Conservation (phyloP, 257 asterid species). For the Solanum dulcamara region DNA sequence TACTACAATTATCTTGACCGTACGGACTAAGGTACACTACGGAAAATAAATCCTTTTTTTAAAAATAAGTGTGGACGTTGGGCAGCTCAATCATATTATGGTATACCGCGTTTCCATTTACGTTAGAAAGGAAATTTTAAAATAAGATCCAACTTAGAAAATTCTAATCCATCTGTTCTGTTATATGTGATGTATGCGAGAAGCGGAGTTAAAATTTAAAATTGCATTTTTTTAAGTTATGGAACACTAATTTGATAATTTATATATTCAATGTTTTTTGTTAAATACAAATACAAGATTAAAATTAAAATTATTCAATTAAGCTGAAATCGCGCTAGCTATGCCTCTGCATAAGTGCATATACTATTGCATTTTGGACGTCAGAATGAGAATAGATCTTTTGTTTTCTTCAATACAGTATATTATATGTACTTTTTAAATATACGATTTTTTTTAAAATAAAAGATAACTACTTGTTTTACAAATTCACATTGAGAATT, state of each 20-base stretch:
- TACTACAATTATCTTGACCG: neutral
- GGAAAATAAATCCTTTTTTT: neutral
- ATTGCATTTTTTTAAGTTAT: neutral
- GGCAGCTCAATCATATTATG: neutral
- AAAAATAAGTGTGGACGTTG: neutral
- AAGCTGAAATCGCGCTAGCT: neutral
- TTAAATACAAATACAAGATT: too few species aligned
- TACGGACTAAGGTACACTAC: neutral
- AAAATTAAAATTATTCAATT: too few species aligned
- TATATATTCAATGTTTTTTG: neutral
- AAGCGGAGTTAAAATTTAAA: neutral
- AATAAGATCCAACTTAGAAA: neutral
- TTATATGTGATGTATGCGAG: neutral
- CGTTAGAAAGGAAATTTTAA: neutral
- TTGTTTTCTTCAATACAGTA: neutral
- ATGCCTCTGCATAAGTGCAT: neutral
- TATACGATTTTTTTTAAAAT: neutral
- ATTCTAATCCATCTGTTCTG: neutral
- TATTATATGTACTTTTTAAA: neutral
- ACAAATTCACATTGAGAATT: neutral
- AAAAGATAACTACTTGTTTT: neutral
- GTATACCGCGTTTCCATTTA: conserved; percentile 11
- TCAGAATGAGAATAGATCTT: too few species aligned
- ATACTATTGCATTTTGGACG: neutral
- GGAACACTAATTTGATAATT: neutral